phyloP scores from a whole-genome alignment of 371 early-diverging fungal species.

The Capillidium heterosporum region DNA sequence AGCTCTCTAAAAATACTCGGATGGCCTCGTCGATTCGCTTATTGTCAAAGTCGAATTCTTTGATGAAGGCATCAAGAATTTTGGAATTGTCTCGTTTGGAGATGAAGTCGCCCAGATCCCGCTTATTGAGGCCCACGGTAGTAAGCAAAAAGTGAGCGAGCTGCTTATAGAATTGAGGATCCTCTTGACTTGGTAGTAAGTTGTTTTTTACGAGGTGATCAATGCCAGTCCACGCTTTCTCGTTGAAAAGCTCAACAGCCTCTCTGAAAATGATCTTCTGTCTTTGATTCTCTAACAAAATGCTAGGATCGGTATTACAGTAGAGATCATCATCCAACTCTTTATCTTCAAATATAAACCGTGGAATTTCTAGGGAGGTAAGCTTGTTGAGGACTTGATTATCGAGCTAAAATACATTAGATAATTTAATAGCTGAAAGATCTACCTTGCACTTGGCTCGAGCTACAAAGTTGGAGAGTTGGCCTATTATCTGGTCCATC shows the following conservation, averaged over 20 bases:
- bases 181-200: slow-evolving; percentile 26
- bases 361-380: not conserved
- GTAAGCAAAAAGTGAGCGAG: slow-evolving; percentile 51
- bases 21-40: slow-evolving; percentile 76
- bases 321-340: slow-evolving; percentile 36
- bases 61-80: slow-evolving; percentile 55
- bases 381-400: not conserved
- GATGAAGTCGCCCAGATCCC: slow-evolving; percentile 68
- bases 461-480: slow-evolving; percentile 14
- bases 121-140: slow-evolving; percentile 61
- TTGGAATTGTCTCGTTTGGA: slow-evolving; percentile 65
- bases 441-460: not conserved
- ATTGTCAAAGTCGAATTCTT: slow-evolving; percentile 60
- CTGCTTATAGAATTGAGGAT: slow-evolving; percentile 23
- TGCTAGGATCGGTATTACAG: slow-evolving; percentile 54
- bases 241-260: slow-evolving; percentile 12
- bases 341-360: not conserved
- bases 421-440: not conserved
- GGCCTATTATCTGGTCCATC: slow-evolving; percentile 51
- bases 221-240: slow-evolving; percentile 2
- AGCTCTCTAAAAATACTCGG: slow-evolving; percentile 60
- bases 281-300: slow-evolving; percentile 74
- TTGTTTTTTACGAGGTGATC: slow-evolving; percentile 51
- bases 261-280: slow-evolving; percentile 54
- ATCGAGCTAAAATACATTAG: not conserved